Conservation (phyloP, 257 asterid species). For the Thymus mandschuricus region DNA sequence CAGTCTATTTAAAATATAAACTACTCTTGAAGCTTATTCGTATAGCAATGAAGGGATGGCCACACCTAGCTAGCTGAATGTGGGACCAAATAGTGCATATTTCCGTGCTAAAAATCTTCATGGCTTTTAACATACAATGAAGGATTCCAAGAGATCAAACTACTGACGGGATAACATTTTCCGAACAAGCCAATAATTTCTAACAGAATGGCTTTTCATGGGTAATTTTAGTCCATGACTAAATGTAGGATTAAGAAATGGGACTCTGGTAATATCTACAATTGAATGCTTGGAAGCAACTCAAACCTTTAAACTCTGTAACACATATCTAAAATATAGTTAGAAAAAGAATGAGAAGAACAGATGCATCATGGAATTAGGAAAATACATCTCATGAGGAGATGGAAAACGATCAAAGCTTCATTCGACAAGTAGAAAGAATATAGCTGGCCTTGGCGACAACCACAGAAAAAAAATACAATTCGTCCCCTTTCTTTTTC, state of each 20-base stretch:
- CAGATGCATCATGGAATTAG: no score
- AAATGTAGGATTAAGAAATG: no score
- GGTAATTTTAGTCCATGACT: no score
- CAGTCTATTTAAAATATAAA: conserved; percentile 29
- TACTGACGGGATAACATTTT: conserved; percentile 12
- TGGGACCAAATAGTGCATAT: background rate
- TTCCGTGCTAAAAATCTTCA: conserved; percentile 4
- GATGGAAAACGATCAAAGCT: conserved; percentile 1
- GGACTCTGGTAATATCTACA: background rate
- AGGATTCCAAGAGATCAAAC: background rate
- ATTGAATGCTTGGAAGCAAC: background rate
- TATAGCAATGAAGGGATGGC: background rate
- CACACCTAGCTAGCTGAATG: no score
- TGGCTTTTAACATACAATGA: background rate
- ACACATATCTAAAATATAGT: background rate
- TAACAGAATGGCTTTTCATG: background rate
- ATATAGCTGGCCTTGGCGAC: background rate
- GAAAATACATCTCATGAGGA: conserved; percentile 1
- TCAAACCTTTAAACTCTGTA: background rate
- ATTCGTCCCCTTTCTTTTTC: background rate
- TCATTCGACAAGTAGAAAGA: background rate
- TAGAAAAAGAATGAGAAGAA: background rate
- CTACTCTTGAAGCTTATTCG: conserved; percentile 21
- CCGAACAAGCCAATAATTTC: conserved; percentile 6
- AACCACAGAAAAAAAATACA: conserved; percentile 2